Percentiles rank a stretch among this genome's conserved stretches.
Evolutionary conservation across 345 rosid species (phyloP).

Genomic region (Ceriops decandra): DNA sequence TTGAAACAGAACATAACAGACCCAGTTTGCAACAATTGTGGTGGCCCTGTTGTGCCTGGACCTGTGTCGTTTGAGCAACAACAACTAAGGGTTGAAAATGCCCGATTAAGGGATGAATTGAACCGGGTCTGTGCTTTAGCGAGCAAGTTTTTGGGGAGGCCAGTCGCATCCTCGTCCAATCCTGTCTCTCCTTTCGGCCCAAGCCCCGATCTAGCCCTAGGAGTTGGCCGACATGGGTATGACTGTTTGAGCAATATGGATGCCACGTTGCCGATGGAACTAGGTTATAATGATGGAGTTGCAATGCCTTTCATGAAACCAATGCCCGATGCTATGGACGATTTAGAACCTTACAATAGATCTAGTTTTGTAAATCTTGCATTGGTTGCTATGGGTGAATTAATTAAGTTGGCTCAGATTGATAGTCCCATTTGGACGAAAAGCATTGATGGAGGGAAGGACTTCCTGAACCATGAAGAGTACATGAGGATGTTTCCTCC

Average conservation of each 20-base stretch:
- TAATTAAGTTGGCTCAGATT: conserved; percentile 49
- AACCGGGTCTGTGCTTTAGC: conserved; percentile 41
- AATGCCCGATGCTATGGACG: conserved; percentile 4
- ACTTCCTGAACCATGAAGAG: conserved; percentile 48
- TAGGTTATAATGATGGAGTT: conserved; percentile 25
- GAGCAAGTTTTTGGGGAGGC: conserved; percentile 56
- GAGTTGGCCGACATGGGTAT: conserved; percentile 36
- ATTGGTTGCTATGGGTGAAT: conserved; percentile 55
- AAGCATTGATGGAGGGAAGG: conserved; percentile 40
- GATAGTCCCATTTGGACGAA: conserved; percentile 51
- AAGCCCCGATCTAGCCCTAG: conserved; percentile 32
- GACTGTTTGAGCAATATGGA: conserved; percentile 12
- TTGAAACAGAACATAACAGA: conserved; percentile 44
- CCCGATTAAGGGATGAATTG: conserved; percentile 57
- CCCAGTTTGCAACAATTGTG: conserved; percentile 61
- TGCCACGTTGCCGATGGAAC: conserved; percentile 25
- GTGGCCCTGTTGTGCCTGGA: conserved; percentile 48
- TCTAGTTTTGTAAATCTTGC: conserved; percentile 47
- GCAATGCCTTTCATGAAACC: conserved; percentile 20
- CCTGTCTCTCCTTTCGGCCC: conserved; percentile 32
- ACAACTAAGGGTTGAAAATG: conserved; percentile 59
- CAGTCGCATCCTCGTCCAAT: conserved; percentile 27
- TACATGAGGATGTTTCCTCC: conserved; percentile 44
- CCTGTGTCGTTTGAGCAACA: conserved; percentile 44
- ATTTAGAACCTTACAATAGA: conserved; percentile 31